These are phyloP conservation scores for Mediolabrus comicus DNA, from an alignment of 108 stramenopile genomes.

Conservation along the genomic window DNA sequence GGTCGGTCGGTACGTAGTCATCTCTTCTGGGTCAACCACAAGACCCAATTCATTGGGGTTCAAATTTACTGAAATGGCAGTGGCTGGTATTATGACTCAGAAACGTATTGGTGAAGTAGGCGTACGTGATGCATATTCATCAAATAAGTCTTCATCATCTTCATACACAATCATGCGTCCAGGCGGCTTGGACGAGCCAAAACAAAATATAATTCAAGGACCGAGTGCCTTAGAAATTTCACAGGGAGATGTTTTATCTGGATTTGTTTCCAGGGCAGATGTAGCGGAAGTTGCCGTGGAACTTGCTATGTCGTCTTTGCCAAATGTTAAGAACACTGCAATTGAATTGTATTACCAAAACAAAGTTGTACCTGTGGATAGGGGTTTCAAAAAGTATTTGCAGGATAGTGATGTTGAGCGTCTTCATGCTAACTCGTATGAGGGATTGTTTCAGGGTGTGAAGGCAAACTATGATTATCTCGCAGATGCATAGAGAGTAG, in stretches of 20 bases:
- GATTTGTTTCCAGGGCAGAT: constrained; percentile 49
- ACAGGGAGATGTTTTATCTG: constrained; percentile 57
- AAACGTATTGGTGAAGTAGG: constrained; percentile 34
- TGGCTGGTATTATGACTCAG: constrained; percentile 52
- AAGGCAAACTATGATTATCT: constrained; percentile 31
- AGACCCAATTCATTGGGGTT: constrained; percentile 49
- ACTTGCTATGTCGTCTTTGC: constrained; percentile 15
- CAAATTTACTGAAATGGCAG: constrained; percentile 42
- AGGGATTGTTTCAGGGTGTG: constrained; percentile 23
- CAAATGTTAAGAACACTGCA: constrained; percentile 40
- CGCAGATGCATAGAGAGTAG: constrained; percentile 4
- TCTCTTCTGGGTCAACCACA: constrained; percentile 46
- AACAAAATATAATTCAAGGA: constrained; percentile 35
- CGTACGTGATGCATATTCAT: constrained; percentile 26
- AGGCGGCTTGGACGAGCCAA: constrained; percentile 42
- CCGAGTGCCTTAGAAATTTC: constrained; percentile 42
- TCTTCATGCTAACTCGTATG: constrained; percentile 30
- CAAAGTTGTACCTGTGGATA: constrained; percentile 38
- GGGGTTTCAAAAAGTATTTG: constrained; percentile 30
- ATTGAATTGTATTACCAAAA: constrained; percentile 45
- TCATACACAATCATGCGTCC: constrained; percentile 57
- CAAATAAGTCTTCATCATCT: neutral
- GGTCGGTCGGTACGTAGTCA: constrained; percentile 38
- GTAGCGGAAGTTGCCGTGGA: constrained; percentile 52
- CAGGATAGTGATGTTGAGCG: constrained; percentile 15